Percentiles rank a stretch among this genome's conserved stretches.
Conservation (phyloP, 306 rosid genomes). For the Astragalus glycyphyllos region DNA sequence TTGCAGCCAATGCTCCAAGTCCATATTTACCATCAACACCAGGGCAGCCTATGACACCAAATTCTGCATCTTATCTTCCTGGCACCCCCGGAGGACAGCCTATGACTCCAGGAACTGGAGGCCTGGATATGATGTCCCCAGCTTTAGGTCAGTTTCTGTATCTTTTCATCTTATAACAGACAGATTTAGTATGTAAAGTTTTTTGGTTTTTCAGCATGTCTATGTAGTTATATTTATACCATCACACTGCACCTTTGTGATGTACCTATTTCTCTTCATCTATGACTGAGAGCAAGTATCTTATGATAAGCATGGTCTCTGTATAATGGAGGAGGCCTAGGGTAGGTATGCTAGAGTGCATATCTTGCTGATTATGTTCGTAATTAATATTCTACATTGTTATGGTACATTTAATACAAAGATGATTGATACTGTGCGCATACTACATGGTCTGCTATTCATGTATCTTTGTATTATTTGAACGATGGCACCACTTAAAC, state of each 20-base stretch:
- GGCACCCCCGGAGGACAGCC: constrained; percentile 99
- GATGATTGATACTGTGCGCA: background rate
- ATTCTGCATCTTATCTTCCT: constrained; percentile 93
- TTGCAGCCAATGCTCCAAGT: constrained; percentile 97
- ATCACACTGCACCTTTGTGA: background rate
- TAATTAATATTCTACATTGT: constrained; percentile 1
- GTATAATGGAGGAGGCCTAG: background rate
- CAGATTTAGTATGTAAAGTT: background rate
- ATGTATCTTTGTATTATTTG: constrained; percentile 12
- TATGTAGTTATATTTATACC: background rate
- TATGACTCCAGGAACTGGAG: constrained; percentile 99
- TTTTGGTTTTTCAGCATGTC: background rate
- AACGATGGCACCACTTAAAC: background rate
- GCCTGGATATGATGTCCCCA: constrained; percentile 96
- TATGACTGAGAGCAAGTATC: constrained; percentile 3
- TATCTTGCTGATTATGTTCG: background rate
- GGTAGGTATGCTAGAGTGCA: constrained; percentile 7
- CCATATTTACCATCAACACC: constrained; percentile 99
- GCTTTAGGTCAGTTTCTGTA: constrained; percentile 63
- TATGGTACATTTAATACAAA: constrained; percentile 4
- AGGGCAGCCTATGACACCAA: constrained; percentile 99
- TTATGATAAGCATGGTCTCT: background rate
- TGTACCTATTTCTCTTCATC: constrained; percentile 1
- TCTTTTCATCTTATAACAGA: background rate
- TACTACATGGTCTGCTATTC: constrained; percentile 21